Evolutionary conservation across 1,139 yeast species (phyloP).

Genomic region (Sporopachydermia cereana): DNA sequence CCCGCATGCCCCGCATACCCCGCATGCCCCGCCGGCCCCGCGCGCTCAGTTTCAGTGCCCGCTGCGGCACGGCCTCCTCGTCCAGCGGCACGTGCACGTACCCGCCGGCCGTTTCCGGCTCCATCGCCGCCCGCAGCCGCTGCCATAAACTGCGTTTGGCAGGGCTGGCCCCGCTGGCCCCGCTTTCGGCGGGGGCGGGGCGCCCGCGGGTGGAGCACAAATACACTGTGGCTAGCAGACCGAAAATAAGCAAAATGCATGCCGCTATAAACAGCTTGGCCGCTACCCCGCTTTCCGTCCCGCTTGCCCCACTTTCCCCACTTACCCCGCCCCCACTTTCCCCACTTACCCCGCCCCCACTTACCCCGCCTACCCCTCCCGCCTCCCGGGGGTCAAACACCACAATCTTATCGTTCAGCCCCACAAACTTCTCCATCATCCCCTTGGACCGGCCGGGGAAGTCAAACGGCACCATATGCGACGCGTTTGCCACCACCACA

Average conservation of each 20-base stretch:
- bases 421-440: constrained; percentile 29
- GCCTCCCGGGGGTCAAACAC: background rate
- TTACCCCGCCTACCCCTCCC: background rate
- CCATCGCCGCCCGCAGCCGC: background rate
- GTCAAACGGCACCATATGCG: constrained; percentile 95
- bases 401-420: constrained; percentile 10
- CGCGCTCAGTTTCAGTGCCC: background rate
- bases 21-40: too few species aligned
- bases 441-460: constrained; percentile 60
- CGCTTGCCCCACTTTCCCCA: background rate
- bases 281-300: background rate
- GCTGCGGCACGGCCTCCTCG: constrained; percentile 1
- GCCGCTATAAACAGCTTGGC: background rate
- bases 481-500: constrained; percentile 60
- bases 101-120: background rate
- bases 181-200: background rate
- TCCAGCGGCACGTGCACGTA: constrained; percentile 4
- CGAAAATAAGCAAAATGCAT: background rate
- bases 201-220: background rate
- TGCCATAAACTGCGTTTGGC: background rate
- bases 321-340: background rate
- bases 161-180: background rate
- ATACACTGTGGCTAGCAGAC: background rate
- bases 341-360: background rate
- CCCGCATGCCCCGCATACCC: too few species aligned